A percentile compares a stretch with the other conserved stretches of the same genome.
These are phyloP conservation scores for Fraxinus baroniana DNA, from an alignment of 305 asterid species.

Conservation along the genomic window DNA sequence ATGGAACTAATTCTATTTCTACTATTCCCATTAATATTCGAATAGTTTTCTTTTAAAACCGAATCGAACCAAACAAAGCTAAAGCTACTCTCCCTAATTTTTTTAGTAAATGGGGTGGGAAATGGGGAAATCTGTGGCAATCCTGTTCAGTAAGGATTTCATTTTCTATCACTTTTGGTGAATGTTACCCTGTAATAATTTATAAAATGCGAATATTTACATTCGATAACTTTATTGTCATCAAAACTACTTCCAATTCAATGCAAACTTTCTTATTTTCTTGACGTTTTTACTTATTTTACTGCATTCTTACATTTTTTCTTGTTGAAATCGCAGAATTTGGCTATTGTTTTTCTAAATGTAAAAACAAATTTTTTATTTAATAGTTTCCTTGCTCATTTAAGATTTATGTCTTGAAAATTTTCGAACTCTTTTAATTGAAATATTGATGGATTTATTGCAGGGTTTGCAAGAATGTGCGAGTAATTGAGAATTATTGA, in stretches of 20 bases:
- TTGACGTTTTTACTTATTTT: background rate
- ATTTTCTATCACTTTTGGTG: background rate
- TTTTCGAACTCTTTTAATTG: background rate
- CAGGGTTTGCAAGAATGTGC: slow-evolving; percentile 16
- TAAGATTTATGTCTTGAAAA: background rate
- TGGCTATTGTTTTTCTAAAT: background rate
- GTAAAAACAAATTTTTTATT: background rate
- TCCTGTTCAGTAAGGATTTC: background rate
- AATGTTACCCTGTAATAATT: background rate
- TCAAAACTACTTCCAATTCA: background rate
- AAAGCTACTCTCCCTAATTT: background rate
- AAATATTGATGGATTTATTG: slow-evolving; percentile 13
- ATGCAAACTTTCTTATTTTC: slow-evolving; percentile 18
- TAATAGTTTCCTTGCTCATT: background rate
- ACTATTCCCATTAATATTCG: no score
- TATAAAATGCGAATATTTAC: background rate
- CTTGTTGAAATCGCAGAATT: background rate
- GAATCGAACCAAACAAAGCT: background rate
- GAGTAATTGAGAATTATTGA: slow-evolving; percentile 27
- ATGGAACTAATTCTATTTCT: no score
- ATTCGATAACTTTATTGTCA: background rate
- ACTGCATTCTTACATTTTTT: background rate
- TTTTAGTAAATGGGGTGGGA: background rate
- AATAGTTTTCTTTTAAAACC: no score
- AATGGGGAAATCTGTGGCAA: background rate